Evolutionary conservation across 2,329 filamentous ascomycete species (phyloP).

Genomic region (Thyridium curvatum): DNA sequence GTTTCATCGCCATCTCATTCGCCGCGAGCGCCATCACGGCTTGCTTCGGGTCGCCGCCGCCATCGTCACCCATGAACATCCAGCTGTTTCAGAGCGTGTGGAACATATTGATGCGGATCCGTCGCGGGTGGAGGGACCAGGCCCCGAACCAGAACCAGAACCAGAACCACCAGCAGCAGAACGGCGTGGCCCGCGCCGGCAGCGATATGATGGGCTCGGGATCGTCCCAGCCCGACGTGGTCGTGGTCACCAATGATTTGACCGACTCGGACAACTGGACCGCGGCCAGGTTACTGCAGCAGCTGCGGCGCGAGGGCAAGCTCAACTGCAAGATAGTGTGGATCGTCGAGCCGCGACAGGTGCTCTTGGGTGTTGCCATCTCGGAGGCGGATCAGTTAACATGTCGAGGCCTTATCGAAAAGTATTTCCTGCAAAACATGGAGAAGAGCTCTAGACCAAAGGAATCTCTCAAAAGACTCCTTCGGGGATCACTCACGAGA

Average conservation of each 20-base stretch:
- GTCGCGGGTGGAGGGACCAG: too few species aligned
- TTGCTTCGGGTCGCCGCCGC: too few species aligned
- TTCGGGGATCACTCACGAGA: background rate
- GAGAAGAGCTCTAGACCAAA: background rate
- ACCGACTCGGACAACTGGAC: conserved; percentile 1
- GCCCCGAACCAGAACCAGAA: too few species aligned
- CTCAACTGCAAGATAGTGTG: background rate
- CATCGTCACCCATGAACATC: too few species aligned
- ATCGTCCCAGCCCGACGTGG: background rate
- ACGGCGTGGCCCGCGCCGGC: too few species aligned
- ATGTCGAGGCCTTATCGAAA: background rate
- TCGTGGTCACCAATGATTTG: background rate
- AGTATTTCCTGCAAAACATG: background rate
- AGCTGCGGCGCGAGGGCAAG: background rate
- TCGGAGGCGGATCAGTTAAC: background rate
- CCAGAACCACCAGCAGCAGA: too few species aligned
- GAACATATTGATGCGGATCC: too few species aligned
- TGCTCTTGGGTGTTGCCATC: background rate
- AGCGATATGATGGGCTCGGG: too few species aligned
- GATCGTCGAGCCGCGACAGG: background rate
- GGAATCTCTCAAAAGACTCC: background rate
- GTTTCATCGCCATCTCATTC: too few species aligned
- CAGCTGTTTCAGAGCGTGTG: too few species aligned
- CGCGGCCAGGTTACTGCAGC: background rate
- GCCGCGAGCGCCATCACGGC: too few species aligned